Evolutionary conservation across 441 rosid genomes (phyloP).

Genomic region (Populus hybrid): DNA sequence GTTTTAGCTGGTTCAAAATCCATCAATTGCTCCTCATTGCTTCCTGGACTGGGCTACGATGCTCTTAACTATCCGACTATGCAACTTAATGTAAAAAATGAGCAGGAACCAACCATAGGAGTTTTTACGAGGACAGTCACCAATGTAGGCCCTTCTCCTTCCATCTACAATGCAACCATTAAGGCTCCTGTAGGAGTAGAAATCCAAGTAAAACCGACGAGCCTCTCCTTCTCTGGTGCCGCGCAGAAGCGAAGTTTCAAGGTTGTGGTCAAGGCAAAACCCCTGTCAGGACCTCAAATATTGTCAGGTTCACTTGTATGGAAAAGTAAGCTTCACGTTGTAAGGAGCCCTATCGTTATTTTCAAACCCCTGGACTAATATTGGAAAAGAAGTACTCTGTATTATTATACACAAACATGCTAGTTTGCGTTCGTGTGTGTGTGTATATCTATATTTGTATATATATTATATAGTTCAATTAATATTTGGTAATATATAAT

Average conservation of each 20-base stretch:
- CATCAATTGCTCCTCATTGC: conserved; percentile 45
- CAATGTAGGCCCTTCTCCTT: conserved; percentile 52
- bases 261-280: conserved; percentile 60
- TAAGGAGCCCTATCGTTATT: conserved; percentile 65
- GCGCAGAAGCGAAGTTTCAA: conserved; percentile 61
- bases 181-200: conserved; percentile 57
- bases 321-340: conserved; percentile 53
- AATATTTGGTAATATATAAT: not conserved
- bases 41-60: conserved; percentile 61
- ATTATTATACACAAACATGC: not conserved
- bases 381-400: not conserved
- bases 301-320: conserved; percentile 65
- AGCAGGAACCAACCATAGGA: conserved; percentile 26
- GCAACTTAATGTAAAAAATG: conserved; percentile 48
- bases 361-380: conserved; percentile 29
- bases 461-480: too few species aligned
- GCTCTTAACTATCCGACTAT: conserved; percentile 80
- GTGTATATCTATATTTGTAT: too few species aligned
- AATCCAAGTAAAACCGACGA: conserved; percentile 49
- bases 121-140: conserved; percentile 51
- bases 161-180: conserved; percentile 41
- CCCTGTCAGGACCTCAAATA: conserved; percentile 32
- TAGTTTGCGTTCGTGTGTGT: not conserved
- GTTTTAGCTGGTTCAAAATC: conserved; percentile 52
- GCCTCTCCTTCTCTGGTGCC: conserved; percentile 43